phyloP scores from a whole-genome alignment of 2,329 filamentous ascomycete species.

The Aspergillus bombycis region DNA sequence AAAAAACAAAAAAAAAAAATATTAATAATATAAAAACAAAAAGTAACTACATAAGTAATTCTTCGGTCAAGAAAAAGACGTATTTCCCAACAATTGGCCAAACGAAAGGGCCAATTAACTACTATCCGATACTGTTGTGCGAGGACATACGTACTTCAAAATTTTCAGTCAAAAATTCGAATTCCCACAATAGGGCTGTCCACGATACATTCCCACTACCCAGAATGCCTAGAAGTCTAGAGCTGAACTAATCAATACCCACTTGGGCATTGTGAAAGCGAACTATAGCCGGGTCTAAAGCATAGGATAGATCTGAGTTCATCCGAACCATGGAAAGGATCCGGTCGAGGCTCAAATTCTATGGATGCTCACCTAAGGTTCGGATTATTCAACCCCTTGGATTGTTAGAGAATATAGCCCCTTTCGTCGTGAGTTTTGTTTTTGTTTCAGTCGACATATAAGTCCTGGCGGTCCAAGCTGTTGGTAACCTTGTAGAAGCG shows the following conservation, averaged over 20 bases:
- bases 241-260: not conserved
- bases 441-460: not conserved
- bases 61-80: too few species aligned
- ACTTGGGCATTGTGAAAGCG: not conserved
- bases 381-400: not conserved
- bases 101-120: not conserved
- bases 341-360: not conserved
- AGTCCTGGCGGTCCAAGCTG: not conserved
- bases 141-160: not conserved
- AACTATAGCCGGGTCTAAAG: not conserved
- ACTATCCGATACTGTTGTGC: not conserved
- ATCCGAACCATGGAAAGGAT: not conserved
- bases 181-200: not conserved
- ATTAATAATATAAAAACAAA: not conserved
- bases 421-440: not conserved
- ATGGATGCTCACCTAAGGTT: not conserved
- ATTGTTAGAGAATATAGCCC: not conserved
- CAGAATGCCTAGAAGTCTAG: not conserved
- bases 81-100: not conserved
- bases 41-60: not conserved
- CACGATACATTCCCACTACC: not conserved
- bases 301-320: not conserved
- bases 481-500: not conserved
- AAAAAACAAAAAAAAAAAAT: not conserved
- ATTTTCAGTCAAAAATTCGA: not conserved